A percentile compares a stretch with the other conserved stretches of the same genome.
Conservation (phyloP, 345 rosid genomes). For the Ceriops tagal region DNA sequence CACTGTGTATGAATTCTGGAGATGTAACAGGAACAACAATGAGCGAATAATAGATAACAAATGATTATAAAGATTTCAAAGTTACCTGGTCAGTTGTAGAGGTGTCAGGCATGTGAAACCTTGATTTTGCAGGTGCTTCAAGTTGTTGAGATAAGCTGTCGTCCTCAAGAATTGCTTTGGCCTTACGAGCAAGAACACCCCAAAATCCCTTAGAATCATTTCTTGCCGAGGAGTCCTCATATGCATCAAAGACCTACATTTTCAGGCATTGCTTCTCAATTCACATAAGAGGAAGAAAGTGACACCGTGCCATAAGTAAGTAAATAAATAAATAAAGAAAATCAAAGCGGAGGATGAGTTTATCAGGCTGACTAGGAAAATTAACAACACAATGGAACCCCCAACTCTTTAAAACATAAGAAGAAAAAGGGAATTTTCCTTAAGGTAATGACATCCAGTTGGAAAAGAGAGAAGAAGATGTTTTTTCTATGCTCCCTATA, state of each 20-base stretch:
- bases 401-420: no score
- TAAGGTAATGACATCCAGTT: no score
- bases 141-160: constrained; percentile 40
- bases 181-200: constrained; percentile 85
- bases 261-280: constrained; percentile 22
- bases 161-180: constrained; percentile 77
- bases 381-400: no score
- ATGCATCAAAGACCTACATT: constrained; percentile 62
- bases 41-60: no score
- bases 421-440: no score
- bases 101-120: constrained; percentile 38
- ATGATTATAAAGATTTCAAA: background rate
- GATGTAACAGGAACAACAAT: background rate
- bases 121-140: constrained; percentile 29
- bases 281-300: background rate
- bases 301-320: background rate
- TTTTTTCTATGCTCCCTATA: no score
- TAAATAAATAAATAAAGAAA: background rate
- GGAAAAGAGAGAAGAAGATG: no score
- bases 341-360: background rate
- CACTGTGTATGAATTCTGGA: constrained; percentile 30
- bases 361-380: no score
- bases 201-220: constrained; percentile 63
- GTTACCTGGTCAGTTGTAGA: constrained; percentile 45
- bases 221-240: constrained; percentile 36